Evolutionary conservation across 148 eudicot species (phyloP), one percentile per base, ranked within the genome.

Genomic region (Nyssa sinensis): DNA sequence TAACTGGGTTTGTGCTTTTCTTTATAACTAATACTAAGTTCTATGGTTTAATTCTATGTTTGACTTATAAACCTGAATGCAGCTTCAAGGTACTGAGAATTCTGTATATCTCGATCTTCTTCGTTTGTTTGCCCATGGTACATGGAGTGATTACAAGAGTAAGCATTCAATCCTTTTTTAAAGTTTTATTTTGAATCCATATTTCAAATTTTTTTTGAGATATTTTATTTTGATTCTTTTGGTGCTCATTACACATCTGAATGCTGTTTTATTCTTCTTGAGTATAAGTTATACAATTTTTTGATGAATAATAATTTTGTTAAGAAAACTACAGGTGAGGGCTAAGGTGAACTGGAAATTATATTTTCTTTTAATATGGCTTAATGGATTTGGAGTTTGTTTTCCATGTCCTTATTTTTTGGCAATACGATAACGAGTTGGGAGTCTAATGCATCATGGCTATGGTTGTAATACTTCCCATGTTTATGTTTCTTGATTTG

Each of bases 71-170:
- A 58, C 47, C 64, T 69, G 24, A 70, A 25, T 88, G 91, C 96
- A 94, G 98, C 97, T 94, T 76, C 87, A 87, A 69, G 97, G 97
- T 72, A 88, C 92, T 12, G 97, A 90, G 78, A 77, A 86, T 71
- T 77, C 92, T 55, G 74, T 62, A 63, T 89, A 88, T 69, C 84
- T 94, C 49, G 93, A 87, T 84, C 84, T 94, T 83, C 97, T 94
- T 71, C 93, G 91, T 31, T 71, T 94, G 81, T 94, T 90, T 84
- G 96, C 98, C 67, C 86, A 94, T 79, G 97, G 98, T 57, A 92
- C 98, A 53, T 94, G 98, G 98, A 94, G 86, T 73, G 97, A 90
- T 70, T 94, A 94, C 78, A 94, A 94, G 85, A 87, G 98, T 94
- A 90, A 83, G 93, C 35, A 67, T 71, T 62, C 25, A 32, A 17